Evolutionary conservation across 208 protist species (phyloP).

Genomic region (Trypanosoma grayi): DNA sequence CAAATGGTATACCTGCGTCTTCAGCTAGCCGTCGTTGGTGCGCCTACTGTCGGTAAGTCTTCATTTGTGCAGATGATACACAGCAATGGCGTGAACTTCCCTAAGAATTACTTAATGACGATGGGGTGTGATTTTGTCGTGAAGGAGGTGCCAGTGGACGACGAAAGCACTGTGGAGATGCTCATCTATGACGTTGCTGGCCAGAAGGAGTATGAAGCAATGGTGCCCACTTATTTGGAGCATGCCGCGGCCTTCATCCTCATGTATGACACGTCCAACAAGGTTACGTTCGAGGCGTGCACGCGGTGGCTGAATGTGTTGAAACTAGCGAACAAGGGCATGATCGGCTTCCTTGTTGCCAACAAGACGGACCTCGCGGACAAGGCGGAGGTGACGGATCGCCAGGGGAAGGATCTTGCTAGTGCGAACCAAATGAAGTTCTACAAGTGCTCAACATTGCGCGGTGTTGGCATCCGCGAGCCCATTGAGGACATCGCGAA

Average conservation of each 20-base stretch:
- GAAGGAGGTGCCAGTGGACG: constrained; percentile 78
- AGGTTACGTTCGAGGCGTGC: constrained; percentile 85
- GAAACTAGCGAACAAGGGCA: constrained; percentile 52
- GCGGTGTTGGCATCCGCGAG: constrained; percentile 75
- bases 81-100: constrained; percentile 84
- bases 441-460: constrained; percentile 86
- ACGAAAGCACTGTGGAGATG: constrained; percentile 86
- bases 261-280: constrained; percentile 90
- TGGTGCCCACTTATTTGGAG: constrained; percentile 71
- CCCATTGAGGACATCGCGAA: constrained; percentile 76
- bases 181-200: constrained; percentile 85
- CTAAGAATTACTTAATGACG: constrained; percentile 93
- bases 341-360: constrained; percentile 73
- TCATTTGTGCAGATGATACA: constrained; percentile 90
- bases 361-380: constrained; percentile 89
- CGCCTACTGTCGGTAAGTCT: constrained; percentile 88
- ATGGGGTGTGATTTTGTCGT: constrained; percentile 90
- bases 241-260: constrained; percentile 73
- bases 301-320: constrained; percentile 74
- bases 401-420: constrained; percentile 80
- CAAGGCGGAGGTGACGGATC: constrained; percentile 86
- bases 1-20: constrained; percentile 89
- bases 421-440: constrained; percentile 70
- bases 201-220: constrained; percentile 81
- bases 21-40: constrained; percentile 84